These are phyloP conservation scores for Fusarium transvaalense DNA, from an alignment of 2,329 filamentous ascomycete species.

Conservation along the genomic window DNA sequence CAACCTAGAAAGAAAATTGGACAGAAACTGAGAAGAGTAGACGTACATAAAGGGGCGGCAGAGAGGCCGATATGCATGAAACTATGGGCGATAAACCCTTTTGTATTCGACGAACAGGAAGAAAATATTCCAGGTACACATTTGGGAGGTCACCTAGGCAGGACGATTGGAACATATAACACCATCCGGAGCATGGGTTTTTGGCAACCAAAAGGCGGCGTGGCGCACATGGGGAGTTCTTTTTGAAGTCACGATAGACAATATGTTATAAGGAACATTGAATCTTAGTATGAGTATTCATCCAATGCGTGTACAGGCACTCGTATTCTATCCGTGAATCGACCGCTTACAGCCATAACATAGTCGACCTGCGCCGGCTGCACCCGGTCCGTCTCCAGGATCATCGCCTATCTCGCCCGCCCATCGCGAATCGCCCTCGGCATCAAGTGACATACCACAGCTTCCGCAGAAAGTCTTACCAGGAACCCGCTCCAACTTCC, in stretches of 20 bases:
- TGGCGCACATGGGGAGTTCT: slow-evolving; percentile 46
- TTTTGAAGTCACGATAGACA: slow-evolving; percentile 32
- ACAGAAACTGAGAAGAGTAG: neutral
- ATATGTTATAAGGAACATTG: slow-evolving; percentile 25
- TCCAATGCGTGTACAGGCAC: neutral
- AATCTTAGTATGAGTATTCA: slow-evolving; percentile 17
- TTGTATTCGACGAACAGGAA: slow-evolving; percentile 32
- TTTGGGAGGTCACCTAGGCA: slow-evolving; percentile 30
- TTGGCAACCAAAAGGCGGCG: slow-evolving; percentile 45
- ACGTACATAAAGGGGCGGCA: slow-evolving; percentile 1
- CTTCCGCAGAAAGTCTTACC: slow-evolving; percentile 68
- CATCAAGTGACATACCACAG: slow-evolving; percentile 76
- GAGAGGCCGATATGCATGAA: slow-evolving; percentile 9
- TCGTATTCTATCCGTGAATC: slow-evolving; percentile 60
- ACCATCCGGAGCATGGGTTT: slow-evolving; percentile 40
- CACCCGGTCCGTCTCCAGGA: slow-evolving; percentile 39
- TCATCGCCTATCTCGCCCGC: slow-evolving; percentile 70
- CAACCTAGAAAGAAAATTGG: slow-evolving; percentile 10
- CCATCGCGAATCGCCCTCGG: slow-evolving; percentile 72
- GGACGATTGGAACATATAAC: slow-evolving; percentile 38
- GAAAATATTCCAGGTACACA: slow-evolving; percentile 19
- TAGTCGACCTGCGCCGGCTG: slow-evolving; percentile 52
- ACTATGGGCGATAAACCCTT: slow-evolving; percentile 16
- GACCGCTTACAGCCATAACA: slow-evolving; percentile 83
- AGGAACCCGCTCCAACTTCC: slow-evolving; percentile 74